Evolutionary conservation across 169 alveolate species (phyloP).

Genomic region (Eimeria necatrix): DNA sequence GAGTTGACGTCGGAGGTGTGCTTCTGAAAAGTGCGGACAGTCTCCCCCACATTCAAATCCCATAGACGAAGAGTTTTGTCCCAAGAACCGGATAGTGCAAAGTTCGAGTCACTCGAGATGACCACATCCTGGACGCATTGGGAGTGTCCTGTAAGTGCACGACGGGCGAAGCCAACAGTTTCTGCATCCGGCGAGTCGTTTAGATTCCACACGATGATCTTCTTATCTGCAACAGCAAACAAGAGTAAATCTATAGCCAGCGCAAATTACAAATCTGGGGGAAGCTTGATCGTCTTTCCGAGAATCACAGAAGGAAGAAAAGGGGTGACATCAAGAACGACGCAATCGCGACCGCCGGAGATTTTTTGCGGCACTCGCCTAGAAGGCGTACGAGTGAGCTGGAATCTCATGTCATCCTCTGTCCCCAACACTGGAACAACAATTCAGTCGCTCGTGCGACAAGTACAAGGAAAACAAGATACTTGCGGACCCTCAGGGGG

Average conservation of each 20-base stretch:
- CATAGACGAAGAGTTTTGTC: conserved; percentile 95
- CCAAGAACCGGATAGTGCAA: conserved; percentile 97
- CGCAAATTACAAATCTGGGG: too few species aligned
- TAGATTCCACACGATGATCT: conserved; percentile 82
- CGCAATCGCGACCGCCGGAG: conserved; percentile 11
- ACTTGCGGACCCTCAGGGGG: conserved; percentile 19
- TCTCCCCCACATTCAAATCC: conserved; percentile 95
- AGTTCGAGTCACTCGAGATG: conserved; percentile 96
- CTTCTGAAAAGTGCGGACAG: conserved; percentile 95
- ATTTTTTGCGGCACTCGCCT: conserved; percentile 83
- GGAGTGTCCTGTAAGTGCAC: conserved; percentile 93
- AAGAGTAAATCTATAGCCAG: too few species aligned
- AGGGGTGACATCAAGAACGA: too few species aligned
- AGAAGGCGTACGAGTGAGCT: conserved; percentile 87
- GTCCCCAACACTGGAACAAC: not conserved
- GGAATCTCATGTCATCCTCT: conserved; percentile 86
- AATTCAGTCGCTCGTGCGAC: not conserved
- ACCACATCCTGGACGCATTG: conserved; percentile 96
- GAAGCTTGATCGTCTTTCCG: too few species aligned
- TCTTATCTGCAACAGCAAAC: conserved; percentile 81
- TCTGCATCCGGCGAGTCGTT: conserved; percentile 76
- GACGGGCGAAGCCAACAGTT: conserved; percentile 85
- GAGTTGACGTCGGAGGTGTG: conserved; percentile 97
- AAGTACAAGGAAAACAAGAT: not conserved
- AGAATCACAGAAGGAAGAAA: too few species aligned